Base-by-base conservation (phyloP, 805 yeast species). In the Cyberlindnera nakhonratchasimensis region DNA sequence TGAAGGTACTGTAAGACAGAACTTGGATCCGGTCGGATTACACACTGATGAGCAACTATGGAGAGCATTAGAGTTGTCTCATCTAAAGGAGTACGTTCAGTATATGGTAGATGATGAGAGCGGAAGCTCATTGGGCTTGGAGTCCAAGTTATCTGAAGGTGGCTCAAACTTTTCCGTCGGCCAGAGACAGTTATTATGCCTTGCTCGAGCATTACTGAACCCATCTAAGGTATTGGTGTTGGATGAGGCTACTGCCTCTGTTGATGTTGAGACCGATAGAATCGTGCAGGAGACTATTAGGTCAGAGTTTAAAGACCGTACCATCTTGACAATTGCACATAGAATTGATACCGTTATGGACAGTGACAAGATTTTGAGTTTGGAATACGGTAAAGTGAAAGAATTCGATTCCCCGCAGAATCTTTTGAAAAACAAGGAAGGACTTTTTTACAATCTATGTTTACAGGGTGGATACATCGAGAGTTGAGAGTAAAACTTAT, bases 181-280 rank as follows among this genome's bases (percentile, higher is more conserved):
- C 24, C 90, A 85, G 61, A 74, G 86, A 52, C 91, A 85, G 62
- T 71, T 84, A 52, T 73, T 86, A 80, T 86, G 95, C 66, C 71
- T 86, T 39, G 89, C 91, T 0, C 70, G 95, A 59, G 93, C 90
- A 1, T 67, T 86, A 46, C 69, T 83, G 50, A 80, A 79, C 47
- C 74, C 77, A 29, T 69, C 79, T 6, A 77, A 79, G 48, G 74
- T 86, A 31, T 69, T 86, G 47, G 79, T 86, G 5, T 65, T 86
- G 54, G 95, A 86, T 63, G 95, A 86, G 65, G 95, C 95, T 10
- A 86, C 95, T 3, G 93, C 95, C 4, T 88, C 91, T 5, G 93
- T 86, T 38, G 95, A 86, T 64, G 90, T 85, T 29, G 87, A 84
- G 58, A 86, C 95, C 2, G 95, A 86, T 63, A 67, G 78, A 48